Evolutionary conservation across 129 eudicot genomes (phyloP).

Genomic region (Helichrysum umbraculigerum): DNA sequence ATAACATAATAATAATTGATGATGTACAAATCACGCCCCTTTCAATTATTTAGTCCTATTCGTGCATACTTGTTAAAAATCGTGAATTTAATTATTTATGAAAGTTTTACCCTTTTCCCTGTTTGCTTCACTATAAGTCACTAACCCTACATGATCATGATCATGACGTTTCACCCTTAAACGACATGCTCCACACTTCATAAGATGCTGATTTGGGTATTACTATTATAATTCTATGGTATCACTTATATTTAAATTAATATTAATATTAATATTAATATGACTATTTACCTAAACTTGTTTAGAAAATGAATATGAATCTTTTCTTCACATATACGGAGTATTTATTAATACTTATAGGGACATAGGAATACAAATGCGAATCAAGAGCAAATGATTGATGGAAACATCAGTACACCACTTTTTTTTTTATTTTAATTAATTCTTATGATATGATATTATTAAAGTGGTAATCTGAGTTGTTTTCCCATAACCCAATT

Average conservation of each 20-base stretch:
- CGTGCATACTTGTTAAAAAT: neutral
- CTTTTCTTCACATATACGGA: too few species aligned
- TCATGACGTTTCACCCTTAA: conserved; percentile 16
- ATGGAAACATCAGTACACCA: neutral
- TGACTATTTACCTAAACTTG: neutral
- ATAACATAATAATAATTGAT: too few species aligned
- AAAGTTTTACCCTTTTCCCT: too few species aligned
- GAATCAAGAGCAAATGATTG: neutral
- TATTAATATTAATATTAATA: neutral
- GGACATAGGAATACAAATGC: neutral
- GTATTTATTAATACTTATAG: too few species aligned
- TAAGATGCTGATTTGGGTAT: conserved; percentile 1
- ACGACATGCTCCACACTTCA: conserved; percentile 23
- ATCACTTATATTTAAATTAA: neutral
- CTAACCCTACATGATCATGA: conserved; percentile 15
- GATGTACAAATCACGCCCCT: too few species aligned
- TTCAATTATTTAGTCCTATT: too few species aligned
- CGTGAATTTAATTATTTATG: neutral
- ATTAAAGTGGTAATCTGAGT: conserved; percentile 19
- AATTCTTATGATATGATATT: neutral
- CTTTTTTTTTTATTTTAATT: neutral
- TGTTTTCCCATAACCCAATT: neutral
- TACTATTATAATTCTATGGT: neutral
- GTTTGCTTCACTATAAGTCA: neutral
- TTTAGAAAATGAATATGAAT: neutral